Percentiles rank a stretch among this genome's conserved stretches.
Evolutionary conservation across 2,329 filamentous ascomycete genomes (phyloP).

Genomic region (Chrysoporthe austroafricana): DNA sequence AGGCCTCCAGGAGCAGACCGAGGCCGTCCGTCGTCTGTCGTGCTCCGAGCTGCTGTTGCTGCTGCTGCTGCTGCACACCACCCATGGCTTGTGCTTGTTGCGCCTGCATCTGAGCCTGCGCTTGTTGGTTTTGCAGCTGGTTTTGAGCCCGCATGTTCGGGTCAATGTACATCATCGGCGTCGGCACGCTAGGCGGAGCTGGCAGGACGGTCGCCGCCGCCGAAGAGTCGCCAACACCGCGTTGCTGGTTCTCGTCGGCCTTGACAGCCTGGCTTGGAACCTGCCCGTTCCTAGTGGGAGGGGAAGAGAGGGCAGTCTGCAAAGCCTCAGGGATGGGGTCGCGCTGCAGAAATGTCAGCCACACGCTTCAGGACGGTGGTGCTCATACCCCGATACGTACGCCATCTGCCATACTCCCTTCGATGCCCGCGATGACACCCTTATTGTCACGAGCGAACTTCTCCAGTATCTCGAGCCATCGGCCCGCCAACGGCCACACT

Average conservation of each 20-base stretch:
- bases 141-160: conserved; percentile 32
- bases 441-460: conserved; percentile 51
- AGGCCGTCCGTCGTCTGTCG: conserved; percentile 41
- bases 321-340: conserved; percentile 37
- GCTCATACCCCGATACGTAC: conserved; percentile 34
- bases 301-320: conserved; percentile 27
- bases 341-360: conserved; percentile 36
- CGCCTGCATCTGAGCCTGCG: conserved; percentile 30
- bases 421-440: conserved; percentile 42
- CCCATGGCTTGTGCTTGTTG: conserved; percentile 31
- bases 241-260: conserved; percentile 15
- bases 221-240: conserved; percentile 23
- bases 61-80: conserved; percentile 31
- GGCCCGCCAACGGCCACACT: conserved; percentile 56
- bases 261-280: conserved; percentile 16
- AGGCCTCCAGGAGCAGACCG: conserved; percentile 48
- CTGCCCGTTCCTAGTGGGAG: conserved; percentile 21
- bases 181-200: conserved; percentile 30
- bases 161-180: conserved; percentile 33
- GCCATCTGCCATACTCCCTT: conserved; percentile 57
- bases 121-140: conserved; percentile 29
- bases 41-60: conserved; percentile 31
- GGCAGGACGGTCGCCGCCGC: conserved; percentile 26
- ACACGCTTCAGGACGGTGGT: conserved; percentile 28
- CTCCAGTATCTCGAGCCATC: conserved; percentile 56